phyloP scores from a whole-genome alignment of 2,329 filamentous ascomycete genomes.

The Apiospora phragmitis region DNA sequence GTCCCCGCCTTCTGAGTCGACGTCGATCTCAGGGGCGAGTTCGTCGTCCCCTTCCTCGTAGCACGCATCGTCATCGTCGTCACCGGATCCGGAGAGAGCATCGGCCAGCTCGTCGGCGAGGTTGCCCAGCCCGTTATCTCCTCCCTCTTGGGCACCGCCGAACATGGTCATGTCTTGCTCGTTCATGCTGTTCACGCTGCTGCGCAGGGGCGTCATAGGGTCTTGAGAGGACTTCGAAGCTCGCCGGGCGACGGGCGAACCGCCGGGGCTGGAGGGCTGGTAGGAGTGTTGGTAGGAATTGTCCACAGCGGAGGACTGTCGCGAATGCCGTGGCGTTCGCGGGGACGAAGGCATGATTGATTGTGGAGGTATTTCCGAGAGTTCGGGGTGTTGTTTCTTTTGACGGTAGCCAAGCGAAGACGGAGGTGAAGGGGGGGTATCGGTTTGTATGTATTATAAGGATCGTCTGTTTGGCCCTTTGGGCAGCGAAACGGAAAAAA shows the following conservation, averaged over 20 bases:
- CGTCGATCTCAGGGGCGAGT: slow-evolving; percentile 38
- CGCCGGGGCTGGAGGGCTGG: slow-evolving; percentile 37
- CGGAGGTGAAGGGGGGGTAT: background rate
- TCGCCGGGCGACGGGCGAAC: slow-evolving; percentile 47
- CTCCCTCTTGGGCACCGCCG: slow-evolving; percentile 36
- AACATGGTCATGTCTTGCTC: slow-evolving; percentile 51
- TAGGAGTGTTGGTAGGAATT: slow-evolving; percentile 24
- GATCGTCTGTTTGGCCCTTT: background rate
- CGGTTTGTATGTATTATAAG: background rate
- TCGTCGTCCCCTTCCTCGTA: slow-evolving; percentile 40
- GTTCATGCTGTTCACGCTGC: slow-evolving; percentile 39
- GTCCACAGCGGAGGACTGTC: slow-evolving; percentile 57
- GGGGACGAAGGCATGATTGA: slow-evolving; percentile 47
- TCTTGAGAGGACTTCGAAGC: slow-evolving; percentile 56
- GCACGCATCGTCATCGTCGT: slow-evolving; percentile 26
- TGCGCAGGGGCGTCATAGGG: slow-evolving; percentile 46
- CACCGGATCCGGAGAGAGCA: slow-evolving; percentile 64
- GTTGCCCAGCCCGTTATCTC: slow-evolving; percentile 67
- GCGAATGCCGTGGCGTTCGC: slow-evolving; percentile 59
- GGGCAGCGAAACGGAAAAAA: background rate
- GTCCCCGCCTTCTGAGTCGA: slow-evolving; percentile 31
- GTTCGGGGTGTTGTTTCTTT: background rate
- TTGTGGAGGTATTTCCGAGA: background rate
- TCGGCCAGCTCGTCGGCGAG: slow-evolving; percentile 80
- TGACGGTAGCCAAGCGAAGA: background rate